phyloP scores from a whole-genome alignment of 2,329 filamentous ascomycete species.

The Alternaria solani region DNA sequence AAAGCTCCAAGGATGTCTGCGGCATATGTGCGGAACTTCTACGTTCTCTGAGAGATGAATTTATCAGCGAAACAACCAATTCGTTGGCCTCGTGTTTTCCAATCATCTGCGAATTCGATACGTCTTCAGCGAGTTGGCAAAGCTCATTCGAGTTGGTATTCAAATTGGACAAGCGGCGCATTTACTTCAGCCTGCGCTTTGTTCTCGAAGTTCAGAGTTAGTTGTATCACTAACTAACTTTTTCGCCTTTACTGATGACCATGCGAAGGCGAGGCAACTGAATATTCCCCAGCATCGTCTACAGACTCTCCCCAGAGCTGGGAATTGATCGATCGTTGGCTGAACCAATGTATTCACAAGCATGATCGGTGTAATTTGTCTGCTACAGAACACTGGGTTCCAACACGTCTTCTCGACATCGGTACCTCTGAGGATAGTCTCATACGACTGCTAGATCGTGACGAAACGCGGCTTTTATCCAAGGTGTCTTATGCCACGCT shows the following conservation, averaged over 20 bases:
- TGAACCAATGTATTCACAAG: not conserved
- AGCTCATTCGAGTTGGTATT: not conserved
- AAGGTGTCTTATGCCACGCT: not conserved
- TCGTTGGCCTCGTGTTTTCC: not conserved
- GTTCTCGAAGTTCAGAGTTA: not conserved
- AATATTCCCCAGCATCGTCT: not conserved
- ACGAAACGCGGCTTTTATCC: not conserved
- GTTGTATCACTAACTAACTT: not conserved
- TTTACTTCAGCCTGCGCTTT: not conserved
- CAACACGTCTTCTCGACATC: not conserved
- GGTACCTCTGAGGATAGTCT: not conserved
- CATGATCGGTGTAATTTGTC: not conserved
- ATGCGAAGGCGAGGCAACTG: not conserved
- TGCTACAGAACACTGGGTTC: not conserved
- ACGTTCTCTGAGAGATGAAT: not conserved
- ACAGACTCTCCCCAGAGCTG: not conserved
- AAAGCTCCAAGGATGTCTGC: not conserved
- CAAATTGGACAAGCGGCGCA: not conserved
- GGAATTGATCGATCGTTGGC: not conserved
- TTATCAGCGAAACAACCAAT: not conserved
- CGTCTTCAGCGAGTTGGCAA: slow-evolving; percentile 5
- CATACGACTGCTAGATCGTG: not conserved
- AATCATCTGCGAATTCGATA: slow-evolving; percentile 1
- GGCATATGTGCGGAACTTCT: not conserved
- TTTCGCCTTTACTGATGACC: not conserved